phyloP scores from a whole-genome alignment of 768 basidiomycete species.

The Rhodotorula diobovata region DNA sequence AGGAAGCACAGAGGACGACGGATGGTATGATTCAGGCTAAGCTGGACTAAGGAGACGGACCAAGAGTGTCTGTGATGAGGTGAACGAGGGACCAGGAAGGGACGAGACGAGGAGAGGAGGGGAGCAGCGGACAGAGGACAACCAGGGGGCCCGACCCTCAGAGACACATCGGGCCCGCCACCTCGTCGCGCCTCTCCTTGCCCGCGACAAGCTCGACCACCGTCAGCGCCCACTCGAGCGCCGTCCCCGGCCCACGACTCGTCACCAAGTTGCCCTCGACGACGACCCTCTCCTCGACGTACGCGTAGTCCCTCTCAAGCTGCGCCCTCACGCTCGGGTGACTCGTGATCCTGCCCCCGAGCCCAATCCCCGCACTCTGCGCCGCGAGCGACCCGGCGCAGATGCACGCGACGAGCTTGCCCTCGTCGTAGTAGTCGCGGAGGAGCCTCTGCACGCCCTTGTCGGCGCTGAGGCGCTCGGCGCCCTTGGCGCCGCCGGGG shows the following conservation, averaged over 20 bases:
- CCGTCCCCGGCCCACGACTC: constrained; percentile 36
- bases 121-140: no score
- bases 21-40: no score
- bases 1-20: no score
- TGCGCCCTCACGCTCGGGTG: constrained; percentile 35
- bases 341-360: constrained; percentile 30
- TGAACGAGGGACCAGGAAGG: background rate
- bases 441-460: constrained; percentile 17
- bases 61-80: no score
- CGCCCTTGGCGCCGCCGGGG: constrained; percentile 38
- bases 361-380: constrained; percentile 21
- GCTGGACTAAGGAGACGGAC: no score
- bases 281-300: constrained; percentile 37
- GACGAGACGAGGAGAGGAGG: no score
- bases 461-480: constrained; percentile 30
- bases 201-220: constrained; percentile 32
- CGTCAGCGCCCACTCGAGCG: constrained; percentile 26
- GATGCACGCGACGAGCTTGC: constrained; percentile 35
- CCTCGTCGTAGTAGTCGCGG: constrained; percentile 5
- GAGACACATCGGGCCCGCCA: constrained; percentile 29
- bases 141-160: background rate
- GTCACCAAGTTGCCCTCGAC: constrained; percentile 31
- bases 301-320: constrained; percentile 37
- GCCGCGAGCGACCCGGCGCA: constrained; percentile 39
- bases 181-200: constrained; percentile 33